Evolutionary conservation across 176 grass and related monocot genomes (phyloP).

Genomic region (Oryza australiensis): DNA sequence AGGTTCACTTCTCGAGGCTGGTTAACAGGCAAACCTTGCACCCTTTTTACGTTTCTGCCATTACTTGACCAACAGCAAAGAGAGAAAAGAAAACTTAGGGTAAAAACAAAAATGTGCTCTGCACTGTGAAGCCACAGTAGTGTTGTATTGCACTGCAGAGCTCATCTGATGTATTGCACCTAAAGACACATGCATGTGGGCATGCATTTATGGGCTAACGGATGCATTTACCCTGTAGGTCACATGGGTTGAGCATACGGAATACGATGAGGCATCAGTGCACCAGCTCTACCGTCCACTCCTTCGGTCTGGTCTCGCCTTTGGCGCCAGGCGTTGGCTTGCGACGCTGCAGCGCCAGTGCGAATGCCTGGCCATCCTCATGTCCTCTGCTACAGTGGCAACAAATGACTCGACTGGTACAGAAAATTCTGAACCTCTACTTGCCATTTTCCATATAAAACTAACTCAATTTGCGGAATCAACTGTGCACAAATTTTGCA

Average conservation of each 20-base stretch:
- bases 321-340: constrained; percentile 86
- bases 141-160: constrained; percentile 36
- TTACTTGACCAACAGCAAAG: not conserved
- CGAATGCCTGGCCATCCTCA: constrained; percentile 76
- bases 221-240: constrained; percentile 76
- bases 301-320: constrained; percentile 66
- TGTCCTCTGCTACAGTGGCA: constrained; percentile 59
- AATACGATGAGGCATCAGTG: constrained; percentile 79
- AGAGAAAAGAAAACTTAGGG: not conserved
- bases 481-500: not conserved
- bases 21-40: not conserved
- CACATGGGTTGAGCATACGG: constrained; percentile 94
- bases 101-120: constrained; percentile 27
- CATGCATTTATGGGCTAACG: constrained; percentile 86
- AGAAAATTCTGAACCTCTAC: constrained; percentile 23
- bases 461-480: not conserved
- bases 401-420: constrained; percentile 52
- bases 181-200: constrained; percentile 56
- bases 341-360: constrained; percentile 80
- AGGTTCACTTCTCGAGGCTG: constrained; percentile 19
- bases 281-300: constrained; percentile 72
- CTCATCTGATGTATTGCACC: constrained; percentile 29
- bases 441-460: constrained; percentile 32
- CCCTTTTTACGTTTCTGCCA: constrained; percentile 25
- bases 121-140: constrained; percentile 36